Conservation (phyloP, 345 rosid genomes). For the Sapria himalayana region DNA sequence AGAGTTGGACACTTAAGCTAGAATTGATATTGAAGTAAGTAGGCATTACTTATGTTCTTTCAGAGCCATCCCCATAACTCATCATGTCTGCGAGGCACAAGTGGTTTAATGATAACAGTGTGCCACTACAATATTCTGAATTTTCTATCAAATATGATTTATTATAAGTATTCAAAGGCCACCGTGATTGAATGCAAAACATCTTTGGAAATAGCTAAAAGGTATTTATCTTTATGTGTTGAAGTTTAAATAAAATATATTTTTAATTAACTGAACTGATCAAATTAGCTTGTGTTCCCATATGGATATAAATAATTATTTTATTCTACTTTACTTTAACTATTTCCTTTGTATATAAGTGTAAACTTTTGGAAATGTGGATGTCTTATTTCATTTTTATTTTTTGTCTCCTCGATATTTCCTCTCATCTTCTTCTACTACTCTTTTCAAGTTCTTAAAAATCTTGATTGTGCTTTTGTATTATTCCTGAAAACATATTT, state of each 20-base stretch:
- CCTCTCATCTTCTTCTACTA: too few species aligned
- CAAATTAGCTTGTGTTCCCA: too few species aligned
- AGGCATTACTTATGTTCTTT: conserved; percentile 38
- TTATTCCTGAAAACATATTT: too few species aligned
- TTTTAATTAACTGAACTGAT: conserved; percentile 47
- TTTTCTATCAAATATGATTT: conserved; percentile 44
- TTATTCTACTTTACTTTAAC: too few species aligned
- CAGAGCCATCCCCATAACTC: conserved; percentile 32
- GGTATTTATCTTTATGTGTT: conserved; percentile 39
- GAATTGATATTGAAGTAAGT: conserved; percentile 45
- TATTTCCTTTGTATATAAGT: too few species aligned
- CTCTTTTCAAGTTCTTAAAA: too few species aligned
- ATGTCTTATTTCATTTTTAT: too few species aligned
- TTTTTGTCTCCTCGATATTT: too few species aligned
- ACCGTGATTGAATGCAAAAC: conserved; percentile 41
- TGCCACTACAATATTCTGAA: conserved; percentile 44
- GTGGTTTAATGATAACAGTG: conserved; percentile 49
- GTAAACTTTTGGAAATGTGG: too few species aligned
- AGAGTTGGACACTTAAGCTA: conserved; percentile 38
- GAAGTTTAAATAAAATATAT: conserved; percentile 38
- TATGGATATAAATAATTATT: too few species aligned
- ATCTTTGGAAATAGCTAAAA: conserved; percentile 63
- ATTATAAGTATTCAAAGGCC: conserved; percentile 29
- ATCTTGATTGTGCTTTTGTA: too few species aligned
- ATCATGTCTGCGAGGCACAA: conserved; percentile 14